Base-by-base conservation (phyloP, 2,329 filamentous ascomycete genomes). In the Dactylonectria macrodidyma region DNA sequence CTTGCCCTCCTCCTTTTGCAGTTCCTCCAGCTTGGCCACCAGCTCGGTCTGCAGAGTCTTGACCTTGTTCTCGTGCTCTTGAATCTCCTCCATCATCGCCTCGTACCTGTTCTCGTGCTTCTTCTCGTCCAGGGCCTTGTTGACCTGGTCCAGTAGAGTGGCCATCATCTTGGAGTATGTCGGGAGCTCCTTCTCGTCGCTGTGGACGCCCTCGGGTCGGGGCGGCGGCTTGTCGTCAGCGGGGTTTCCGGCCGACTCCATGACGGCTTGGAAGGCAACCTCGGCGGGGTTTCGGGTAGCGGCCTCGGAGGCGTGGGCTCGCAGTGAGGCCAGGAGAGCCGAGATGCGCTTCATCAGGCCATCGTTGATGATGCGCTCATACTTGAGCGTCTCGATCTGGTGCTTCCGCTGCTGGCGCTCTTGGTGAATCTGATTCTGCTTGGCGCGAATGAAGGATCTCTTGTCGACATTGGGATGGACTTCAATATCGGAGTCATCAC, bases 381-480 rank as follows among this genome's bases (percentile, higher is more conserved):
- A 98, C 83, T 95, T 95, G 74, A 96, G 88, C 7, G 94, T 96
- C 76, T 93, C 91, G 80, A 99, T 98, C 78, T 97, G 92, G 76
- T 93, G 91, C 79, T 93, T 94, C 65, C 96, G 92, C 77, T 97
- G 92, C 73, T 91, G 87, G 62, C 96, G 92, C 80, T 98, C 92
- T 78, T 95, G 91, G 81, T 99, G 96, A 76, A 99, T 99, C 84
- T 99, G 95, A 76, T 91, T 92, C 85, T 98, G 96, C 84, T 99
- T 99, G 72, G 96, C 97, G 73, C 95, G 94, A 81, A 99, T 99
- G 83, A 99, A 99, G 68, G 95, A 98, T 59, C 92, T 90, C 83
- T 99, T 99, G 85, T 99, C 96, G 80, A 99, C 96, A 80, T 99
- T 99, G 68, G 96, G 96, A 82, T 99, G 96, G 59, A 98, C 96